Evolutionary conservation across 1,284 basidiomycete genomes (phyloP).

Genomic region (Cryptococcus sp.): DNA sequence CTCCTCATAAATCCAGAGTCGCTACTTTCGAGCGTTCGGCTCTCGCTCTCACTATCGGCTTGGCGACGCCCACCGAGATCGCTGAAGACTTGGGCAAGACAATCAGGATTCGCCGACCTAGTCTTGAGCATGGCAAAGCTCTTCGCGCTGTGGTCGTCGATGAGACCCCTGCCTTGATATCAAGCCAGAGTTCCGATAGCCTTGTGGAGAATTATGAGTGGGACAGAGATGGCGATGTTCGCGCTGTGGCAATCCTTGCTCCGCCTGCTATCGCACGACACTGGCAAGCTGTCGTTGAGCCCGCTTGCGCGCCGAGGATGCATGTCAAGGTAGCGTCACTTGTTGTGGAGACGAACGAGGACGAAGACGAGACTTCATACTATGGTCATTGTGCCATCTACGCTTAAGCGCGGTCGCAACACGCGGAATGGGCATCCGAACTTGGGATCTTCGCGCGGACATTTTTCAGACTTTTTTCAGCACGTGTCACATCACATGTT

Average conservation of each 20-base stretch:
- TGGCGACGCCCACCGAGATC: neutral
- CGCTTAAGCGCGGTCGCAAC: neutral
- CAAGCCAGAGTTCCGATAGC: neutral
- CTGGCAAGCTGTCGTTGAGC: neutral
- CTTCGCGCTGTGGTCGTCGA: neutral
- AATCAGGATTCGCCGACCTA: conserved; percentile 1
- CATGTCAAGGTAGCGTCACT: too few species aligned
- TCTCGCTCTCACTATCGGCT: neutral
- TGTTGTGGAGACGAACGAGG: neutral
- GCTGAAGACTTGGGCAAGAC: neutral
- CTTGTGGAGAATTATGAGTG: neutral
- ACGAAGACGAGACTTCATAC: neutral
- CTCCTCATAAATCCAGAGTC: neutral
- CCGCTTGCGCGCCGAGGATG: neutral
- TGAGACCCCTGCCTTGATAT: neutral
- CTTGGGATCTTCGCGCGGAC: too few species aligned
- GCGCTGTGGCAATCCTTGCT: neutral
- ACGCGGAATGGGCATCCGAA: neutral
- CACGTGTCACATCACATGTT: too few species aligned
- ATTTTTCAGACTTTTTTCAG: too few species aligned
- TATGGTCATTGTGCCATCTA: neutral
- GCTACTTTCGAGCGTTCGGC: neutral
- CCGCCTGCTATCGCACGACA: neutral
- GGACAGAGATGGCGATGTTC: neutral
- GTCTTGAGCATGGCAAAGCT: neutral